Evolutionary conservation across 2,329 filamentous ascomycete species (phyloP), one percentile per base, ranked within the genome.

Genomic region (Stagonosporopsis tanaceti): DNA sequence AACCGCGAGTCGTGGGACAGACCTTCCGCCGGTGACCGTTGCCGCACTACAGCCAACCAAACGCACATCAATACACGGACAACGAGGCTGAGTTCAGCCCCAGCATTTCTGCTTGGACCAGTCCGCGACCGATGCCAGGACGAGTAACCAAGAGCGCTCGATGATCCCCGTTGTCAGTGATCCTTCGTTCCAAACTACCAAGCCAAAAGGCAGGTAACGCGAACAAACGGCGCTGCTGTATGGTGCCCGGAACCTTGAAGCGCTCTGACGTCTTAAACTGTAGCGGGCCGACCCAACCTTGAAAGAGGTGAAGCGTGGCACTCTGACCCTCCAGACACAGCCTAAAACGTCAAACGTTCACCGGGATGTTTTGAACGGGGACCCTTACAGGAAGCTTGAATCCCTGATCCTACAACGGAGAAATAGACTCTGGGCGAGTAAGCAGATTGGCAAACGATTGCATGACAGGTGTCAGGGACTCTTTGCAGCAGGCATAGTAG

Each of bases 281-380:
- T 45, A 24, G 51, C 61, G 61, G 61, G 57, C 53, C 59, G 57
- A 59, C 40, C 59, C 53, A 59, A 45, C 27, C 28, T 45, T 32
- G 27, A 4, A 22, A 12, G 53, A 41, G 34, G 50, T 44, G 53
- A 57, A 42, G 55, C 47, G 37, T 56, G 42, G 42, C 41, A 25
- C 39, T 40, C 37, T 35, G 30, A 34, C 22, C 20, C 30, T 32
- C 27, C 38, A 47, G 11, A 40, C 42, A 44, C 25, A 38, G 28
- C 47, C 47, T 44, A 22, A 42, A 30, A n/a, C 37, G 37, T 59
- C 52, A 52, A 57, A 54, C 55, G 50, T 51, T 48, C 39, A 22
- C 20, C 27, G 50, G 39, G 47, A 27, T 40, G 34, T 50, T 34
- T 46, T 35, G 35, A n/a, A 32, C 27, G 34, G 20, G 24, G 38